These are phyloP conservation scores for Magnusiomyces fungicola DNA, from an alignment of 1,139 yeast genomes.

Conservation along the genomic window DNA sequence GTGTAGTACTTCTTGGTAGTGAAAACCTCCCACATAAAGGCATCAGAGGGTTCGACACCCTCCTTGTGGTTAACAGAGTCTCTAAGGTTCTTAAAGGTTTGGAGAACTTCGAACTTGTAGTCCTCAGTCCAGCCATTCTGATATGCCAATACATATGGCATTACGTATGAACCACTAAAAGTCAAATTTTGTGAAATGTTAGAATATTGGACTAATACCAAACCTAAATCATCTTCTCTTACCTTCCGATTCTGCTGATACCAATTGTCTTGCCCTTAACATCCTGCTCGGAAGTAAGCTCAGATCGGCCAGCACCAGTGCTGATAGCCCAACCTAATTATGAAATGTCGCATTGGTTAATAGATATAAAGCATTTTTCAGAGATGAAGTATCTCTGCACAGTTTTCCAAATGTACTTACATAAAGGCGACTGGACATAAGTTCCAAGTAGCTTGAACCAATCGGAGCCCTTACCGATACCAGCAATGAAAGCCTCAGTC, in stretches of 20 bases:
- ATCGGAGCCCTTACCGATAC: slow-evolving; percentile 62
- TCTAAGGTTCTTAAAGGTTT: slow-evolving; percentile 67
- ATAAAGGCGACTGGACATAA: slow-evolving; percentile 76
- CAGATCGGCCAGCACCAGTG: slow-evolving; percentile 57
- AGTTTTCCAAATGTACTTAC: slow-evolving; percentile 33
- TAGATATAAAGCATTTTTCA: no score
- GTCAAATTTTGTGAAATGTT: no score
- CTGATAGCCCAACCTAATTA: slow-evolving; percentile 77
- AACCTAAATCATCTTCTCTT: no score
- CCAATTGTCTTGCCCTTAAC: slow-evolving; percentile 62
- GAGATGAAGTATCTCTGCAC: no score
- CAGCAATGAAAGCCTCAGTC: slow-evolving; percentile 86
- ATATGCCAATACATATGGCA: slow-evolving; percentile 78
- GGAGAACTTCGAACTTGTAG: slow-evolving; percentile 47
- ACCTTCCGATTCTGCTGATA: slow-evolving; percentile 69
- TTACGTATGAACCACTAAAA: slow-evolving; percentile 73
- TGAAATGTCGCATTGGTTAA: no score
- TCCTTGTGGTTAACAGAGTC: slow-evolving; percentile 59
- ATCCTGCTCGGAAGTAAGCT: slow-evolving; percentile 44
- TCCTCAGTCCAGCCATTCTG: slow-evolving; percentile 41
- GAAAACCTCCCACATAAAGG: slow-evolving; percentile 94
- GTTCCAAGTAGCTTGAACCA: slow-evolving; percentile 66
- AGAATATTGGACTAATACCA: background rate
- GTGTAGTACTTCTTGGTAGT: slow-evolving; percentile 84
- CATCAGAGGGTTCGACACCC: slow-evolving; percentile 49